Base-by-base conservation (phyloP, 495 filamentous ascomycete species). In the Tuber magnatum region DNA sequence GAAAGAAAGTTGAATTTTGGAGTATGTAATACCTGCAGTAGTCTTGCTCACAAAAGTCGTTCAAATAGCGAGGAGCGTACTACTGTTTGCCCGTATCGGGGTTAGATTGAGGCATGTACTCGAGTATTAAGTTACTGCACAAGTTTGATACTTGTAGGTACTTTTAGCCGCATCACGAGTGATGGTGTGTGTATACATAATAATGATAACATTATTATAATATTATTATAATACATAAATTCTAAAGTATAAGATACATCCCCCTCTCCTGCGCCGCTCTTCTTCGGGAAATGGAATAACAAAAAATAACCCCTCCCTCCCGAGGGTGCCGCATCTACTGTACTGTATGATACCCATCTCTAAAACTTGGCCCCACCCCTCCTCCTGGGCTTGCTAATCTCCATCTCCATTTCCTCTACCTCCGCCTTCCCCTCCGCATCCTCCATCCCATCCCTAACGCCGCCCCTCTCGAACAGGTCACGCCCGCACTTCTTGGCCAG, bases 401-500 rank as follows among this genome's bases (percentile, higher is more conserved):
- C 77, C 38, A 12, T 46, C 7, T 41, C 77, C 8, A n/a, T 69
- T 18, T 40, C 68, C 16, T 42, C 71, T 56, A 56, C 61, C 1
- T 16, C 24, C 40, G 69, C 70, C 28, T 28, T 32, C n/a, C 56
- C 40, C 41, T 71, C 32, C 3, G 2, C 70, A 20, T 10, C 46
- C n/a, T 10, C 32, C 16, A 16, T 70, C 70, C 42, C 69, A 38
- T 32, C 32, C 41, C 28, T 65, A 10, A 73, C 68, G n/a, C 76
- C 74, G 14, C 42, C 84, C 40, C 85, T 84, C 76, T 82, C 83
- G 77, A 88, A 89, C 56, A 90, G 76, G 73, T 82, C 85, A 73
- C 79, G 76, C 18, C 87, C 88, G 69, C 89, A 77, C 71, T 76
- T 83, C 68, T 78, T 84, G 10, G 91, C 90, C 78, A 97, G 87